phyloP scores from a whole-genome alignment of 139 green algal genomes.

The Tetradesmus lagerheimii region DNA sequence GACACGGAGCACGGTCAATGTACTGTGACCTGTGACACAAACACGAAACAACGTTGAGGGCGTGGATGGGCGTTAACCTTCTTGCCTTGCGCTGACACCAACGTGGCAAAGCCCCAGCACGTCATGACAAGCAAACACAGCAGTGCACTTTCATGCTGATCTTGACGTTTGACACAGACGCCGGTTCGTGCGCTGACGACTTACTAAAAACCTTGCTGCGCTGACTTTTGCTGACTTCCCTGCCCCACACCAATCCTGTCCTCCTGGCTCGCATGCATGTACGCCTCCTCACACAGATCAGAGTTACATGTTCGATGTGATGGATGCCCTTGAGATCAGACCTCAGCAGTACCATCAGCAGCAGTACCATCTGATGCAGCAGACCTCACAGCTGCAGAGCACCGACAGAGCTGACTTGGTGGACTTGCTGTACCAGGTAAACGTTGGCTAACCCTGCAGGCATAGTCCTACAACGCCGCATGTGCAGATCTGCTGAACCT shows the following conservation, averaged over 20 bases:
- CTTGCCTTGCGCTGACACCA: not conserved
- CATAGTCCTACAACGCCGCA: not conserved
- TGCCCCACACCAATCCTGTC: not conserved
- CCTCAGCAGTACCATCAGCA: not conserved
- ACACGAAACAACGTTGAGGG: not conserved
- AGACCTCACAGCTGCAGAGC: not conserved
- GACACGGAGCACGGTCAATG: no score
- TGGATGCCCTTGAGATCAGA: not conserved
- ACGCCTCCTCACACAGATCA: not conserved
- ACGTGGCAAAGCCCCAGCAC: not conserved
- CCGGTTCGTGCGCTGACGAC: no score
- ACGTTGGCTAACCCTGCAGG: not conserved
- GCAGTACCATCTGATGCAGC: not conserved
- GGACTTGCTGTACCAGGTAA: not conserved
- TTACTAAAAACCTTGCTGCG: no score
- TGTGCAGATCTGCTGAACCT: not conserved
- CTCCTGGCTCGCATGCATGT: not conserved
- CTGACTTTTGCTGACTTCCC: not conserved
- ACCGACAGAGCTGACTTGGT: not conserved
- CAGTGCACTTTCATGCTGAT: no score
- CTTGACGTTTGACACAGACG: no score
- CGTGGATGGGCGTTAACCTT: not conserved
- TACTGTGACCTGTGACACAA: not conserved
- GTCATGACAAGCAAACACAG: not conserved
- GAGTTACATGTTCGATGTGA: not conserved